phyloP scores from a whole-genome alignment of 1,139 yeast species.

The Debaryomycetaceae sp. region DNA sequence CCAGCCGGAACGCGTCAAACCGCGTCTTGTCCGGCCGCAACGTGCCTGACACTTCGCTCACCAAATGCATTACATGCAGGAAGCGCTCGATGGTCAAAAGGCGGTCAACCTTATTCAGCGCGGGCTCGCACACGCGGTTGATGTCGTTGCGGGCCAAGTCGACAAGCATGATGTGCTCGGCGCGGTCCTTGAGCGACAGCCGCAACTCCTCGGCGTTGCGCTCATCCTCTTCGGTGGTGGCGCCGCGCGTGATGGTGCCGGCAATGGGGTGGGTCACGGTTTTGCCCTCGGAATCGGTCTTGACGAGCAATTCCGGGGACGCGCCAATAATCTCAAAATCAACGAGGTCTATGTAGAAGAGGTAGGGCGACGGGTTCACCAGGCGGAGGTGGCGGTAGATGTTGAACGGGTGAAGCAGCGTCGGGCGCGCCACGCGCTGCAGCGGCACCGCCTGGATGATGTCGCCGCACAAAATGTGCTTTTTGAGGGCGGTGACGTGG shows the following conservation, averaged over 20 bases:
- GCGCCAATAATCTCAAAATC: slow-evolving; percentile 97
- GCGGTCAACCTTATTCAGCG: slow-evolving; percentile 79
- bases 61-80: slow-evolving; percentile 96
- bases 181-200: slow-evolving; percentile 84
- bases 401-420: slow-evolving; percentile 92
- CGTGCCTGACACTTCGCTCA: slow-evolving; percentile 91
- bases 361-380: slow-evolving; percentile 94
- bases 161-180: slow-evolving; percentile 97
- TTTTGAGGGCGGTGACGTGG: slow-evolving; percentile 70
- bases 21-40: slow-evolving; percentile 78
- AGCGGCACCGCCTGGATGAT: slow-evolving; percentile 98
- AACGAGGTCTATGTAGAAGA: slow-evolving; percentile 85
- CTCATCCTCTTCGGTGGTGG: slow-evolving; percentile 88
- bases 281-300: slow-evolving; percentile 66
- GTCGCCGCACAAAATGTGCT: slow-evolving; percentile 85
- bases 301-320: slow-evolving; percentile 89
- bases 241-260: slow-evolving; percentile 89
- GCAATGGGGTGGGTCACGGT: slow-evolving; percentile 96
- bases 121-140: slow-evolving; percentile 89
- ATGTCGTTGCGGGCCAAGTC: slow-evolving; percentile 95
- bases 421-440: slow-evolving; percentile 92
- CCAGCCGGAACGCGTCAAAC: slow-evolving; percentile 94
- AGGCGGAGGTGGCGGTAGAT: slow-evolving; percentile 90
- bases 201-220: slow-evolving; percentile 68
- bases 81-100: slow-evolving; percentile 86